Base-by-base conservation (phyloP, 2,329 filamentous ascomycete species). In the Colletotrichum euphorbiae region DNA sequence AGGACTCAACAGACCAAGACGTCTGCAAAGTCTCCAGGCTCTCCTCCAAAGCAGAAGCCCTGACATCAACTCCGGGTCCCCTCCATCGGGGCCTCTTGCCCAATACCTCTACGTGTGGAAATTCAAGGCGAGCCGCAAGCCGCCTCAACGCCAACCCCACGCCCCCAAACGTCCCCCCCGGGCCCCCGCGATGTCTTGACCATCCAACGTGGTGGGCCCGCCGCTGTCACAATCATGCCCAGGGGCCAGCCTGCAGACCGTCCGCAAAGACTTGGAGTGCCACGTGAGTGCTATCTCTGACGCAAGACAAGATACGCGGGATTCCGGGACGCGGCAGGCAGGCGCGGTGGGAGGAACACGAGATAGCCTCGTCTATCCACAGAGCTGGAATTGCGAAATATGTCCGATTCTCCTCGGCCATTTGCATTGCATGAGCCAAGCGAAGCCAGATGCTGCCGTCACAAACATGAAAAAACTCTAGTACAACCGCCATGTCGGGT, bases 311-410 rank as follows among this genome's bases (percentile, higher is more conserved):
- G 38, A 13, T 7, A 33, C 9, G 51, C 0, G 51, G 31, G 43
- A 33, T 43, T 33, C 58, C 24, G 51, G 33, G n/a, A n/a, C 17
- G 8, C 42, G 45, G 55, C 19, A 50, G 42, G 63, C 40, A 19
- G 50, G 58, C 4, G 24, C 4, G 24, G 24, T 24, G 24, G 50
- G 28, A 51, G 58, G 11, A 15, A 45, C 7, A 13, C 50, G 33
- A 11, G 42, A 15, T 11, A 38, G 43, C 38, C 45, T 46, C 12
- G 28, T 28, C 28, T 28, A 38, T 28, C 31, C 36, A 45, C 38
- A 11, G 17, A 38, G 33, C 17, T 50, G 50, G 42, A 59, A 69
- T 43, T 36, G 66, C 66, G 66, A 69, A 69, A 55, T 60, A 50
- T 69, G 54, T 69, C 66, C 48, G 46, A 60, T 69, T 55, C 13